These are phyloP conservation scores for Linderniella brevidens DNA, from an alignment of 257 asterid genomes.

Conservation along the genomic window DNA sequence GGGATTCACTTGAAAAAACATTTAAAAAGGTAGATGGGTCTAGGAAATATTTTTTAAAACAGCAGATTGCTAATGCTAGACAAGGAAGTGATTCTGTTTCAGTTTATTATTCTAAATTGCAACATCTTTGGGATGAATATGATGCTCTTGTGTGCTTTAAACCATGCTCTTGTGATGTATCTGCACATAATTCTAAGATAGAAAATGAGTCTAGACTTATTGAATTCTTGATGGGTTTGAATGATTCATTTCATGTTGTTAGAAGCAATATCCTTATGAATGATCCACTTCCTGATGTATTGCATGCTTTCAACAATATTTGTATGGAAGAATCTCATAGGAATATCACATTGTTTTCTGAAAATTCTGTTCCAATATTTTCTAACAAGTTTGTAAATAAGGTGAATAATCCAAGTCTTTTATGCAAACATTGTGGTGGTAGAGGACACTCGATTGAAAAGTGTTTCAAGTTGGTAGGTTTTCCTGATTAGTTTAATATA, in stretches of 20 bases:
- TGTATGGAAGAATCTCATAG: background rate
- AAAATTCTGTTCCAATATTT: background rate
- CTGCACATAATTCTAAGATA: background rate
- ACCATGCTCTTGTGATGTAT: no score
- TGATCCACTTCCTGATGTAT: background rate
- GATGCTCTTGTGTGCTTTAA: no score
- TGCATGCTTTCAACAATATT: background rate
- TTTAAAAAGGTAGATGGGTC: background rate
- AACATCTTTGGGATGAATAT: no score
- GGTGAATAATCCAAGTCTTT: background rate
- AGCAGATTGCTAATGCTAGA: background rate
- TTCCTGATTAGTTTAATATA: background rate
- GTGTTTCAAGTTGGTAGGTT: background rate
- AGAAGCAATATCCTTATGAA: background rate
- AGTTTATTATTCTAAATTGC: background rate
- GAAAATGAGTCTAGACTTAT: background rate
- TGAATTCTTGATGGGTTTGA: background rate
- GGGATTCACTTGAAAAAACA: no score
- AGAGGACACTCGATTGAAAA: background rate
- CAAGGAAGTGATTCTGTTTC: background rate
- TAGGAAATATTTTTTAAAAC: background rate
- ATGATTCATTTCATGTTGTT: background rate
- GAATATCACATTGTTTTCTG: background rate
- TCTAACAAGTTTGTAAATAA: background rate
- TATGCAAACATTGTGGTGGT: conserved; percentile 2